phyloP scores from a whole-genome alignment of 202 grass and related monocot genomes.

The Cymbopogon flexuosus region DNA sequence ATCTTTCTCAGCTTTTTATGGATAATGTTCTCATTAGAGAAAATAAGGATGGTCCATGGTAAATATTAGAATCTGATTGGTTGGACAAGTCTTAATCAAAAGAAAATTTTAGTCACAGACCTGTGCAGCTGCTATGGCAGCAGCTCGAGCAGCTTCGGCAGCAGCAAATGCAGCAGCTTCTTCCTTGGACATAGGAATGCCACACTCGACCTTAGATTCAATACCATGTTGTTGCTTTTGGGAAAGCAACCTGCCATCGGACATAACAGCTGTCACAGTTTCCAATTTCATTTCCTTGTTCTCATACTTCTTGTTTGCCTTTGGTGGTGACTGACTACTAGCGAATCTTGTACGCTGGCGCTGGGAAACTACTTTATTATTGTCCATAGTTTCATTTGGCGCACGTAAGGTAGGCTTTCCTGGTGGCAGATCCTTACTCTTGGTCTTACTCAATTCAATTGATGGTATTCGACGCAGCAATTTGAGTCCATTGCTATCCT shows the following conservation, averaged over 20 bases:
- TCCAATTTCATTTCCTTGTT: constrained; percentile 57
- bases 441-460: constrained; percentile 54
- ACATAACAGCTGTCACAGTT: constrained; percentile 34
- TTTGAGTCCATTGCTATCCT: constrained; percentile 68
- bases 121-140: constrained; percentile 88
- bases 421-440: constrained; percentile 42
- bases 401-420: constrained; percentile 38
- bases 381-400: constrained; percentile 41
- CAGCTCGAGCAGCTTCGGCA: constrained; percentile 79
- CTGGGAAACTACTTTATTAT: constrained; percentile 34
- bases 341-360: constrained; percentile 13
- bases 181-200: constrained; percentile 66
- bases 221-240: constrained; percentile 38
- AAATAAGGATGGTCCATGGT: not conserved
- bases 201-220: constrained; percentile 43
- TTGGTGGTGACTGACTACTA: constrained; percentile 43
- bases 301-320: constrained; percentile 55
- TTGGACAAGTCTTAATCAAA: constrained; percentile 20
- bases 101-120: constrained; percentile 33
- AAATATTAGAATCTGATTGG: not conserved
- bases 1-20: not conserved
- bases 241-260: constrained; percentile 52
- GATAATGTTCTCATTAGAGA: not conserved
- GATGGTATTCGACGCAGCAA: constrained; percentile 51
- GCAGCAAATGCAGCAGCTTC: constrained; percentile 83